Evolutionary conservation across 176 grass and related monocot species (phyloP), one percentile per base, ranked within the genome.

Genomic region (Musa itinerans): DNA sequence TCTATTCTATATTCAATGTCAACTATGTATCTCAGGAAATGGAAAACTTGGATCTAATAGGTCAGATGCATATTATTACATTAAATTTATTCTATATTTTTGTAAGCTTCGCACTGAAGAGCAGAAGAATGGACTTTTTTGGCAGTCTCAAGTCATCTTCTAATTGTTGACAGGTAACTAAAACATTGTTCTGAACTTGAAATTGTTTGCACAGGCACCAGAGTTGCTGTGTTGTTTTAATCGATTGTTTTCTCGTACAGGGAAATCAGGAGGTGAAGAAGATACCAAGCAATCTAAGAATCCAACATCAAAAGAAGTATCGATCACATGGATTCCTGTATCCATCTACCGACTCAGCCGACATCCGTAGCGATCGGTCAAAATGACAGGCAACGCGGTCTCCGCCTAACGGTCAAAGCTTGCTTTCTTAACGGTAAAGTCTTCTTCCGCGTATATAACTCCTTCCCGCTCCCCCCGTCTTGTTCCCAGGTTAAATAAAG

Each of bases 311-410:
- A 73, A 77, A 53, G 64, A 76, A 71, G 63, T 43, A 77, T 43
- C 4, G 34, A 43, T 43, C 34, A 43, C 34, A 43, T 43, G 4
- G 34, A 43, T 43, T 43, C 34, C 34, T 72, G 81, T 65, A 62
- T 21, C 24, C 81, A 78, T 53, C 83, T 81, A 21, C 55, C 78
- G 51, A 22, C 81, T 8, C 78, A 65, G 67, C 53, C 71, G 29
- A 61, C 70, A 53, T 50, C 79, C 15, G 56, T 34, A 54, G 49
- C 50, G 15, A 54, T 69, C 58, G 74, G 72, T 55, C 77, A 73
- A 27, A 55, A 79, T 24, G 53, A 53, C n/a, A 75, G 69, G 64
- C 55, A 57, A 57, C 16, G 13, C 10, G 10, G 13, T 61, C 57
- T 15, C n/a, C 57, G 8, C 1, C 57, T 61, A 61, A 15, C 15